Evolutionary conservation across 2,329 filamentous ascomycete genomes (phyloP).

Genomic region (Penicillium sp.): DNA sequence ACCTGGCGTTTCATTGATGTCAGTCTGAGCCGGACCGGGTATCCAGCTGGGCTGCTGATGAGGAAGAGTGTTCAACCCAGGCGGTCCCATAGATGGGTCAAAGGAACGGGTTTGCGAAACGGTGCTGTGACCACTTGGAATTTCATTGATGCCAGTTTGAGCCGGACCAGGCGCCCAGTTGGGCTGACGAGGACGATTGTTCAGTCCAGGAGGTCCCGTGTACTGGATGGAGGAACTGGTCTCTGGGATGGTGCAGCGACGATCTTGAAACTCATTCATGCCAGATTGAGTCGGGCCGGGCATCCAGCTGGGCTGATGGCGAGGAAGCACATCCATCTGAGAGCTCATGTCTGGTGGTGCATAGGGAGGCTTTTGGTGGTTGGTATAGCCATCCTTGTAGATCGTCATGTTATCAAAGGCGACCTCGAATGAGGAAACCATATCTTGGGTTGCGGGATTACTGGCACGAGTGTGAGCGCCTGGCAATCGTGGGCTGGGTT

Average conservation of each 20-base stretch:
- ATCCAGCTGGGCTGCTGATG: background rate
- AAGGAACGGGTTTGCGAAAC: too few relatives aligned
- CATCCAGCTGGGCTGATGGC: background rate
- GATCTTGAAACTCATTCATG: too few relatives aligned
- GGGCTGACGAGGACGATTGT: background rate
- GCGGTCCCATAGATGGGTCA: too few relatives aligned
- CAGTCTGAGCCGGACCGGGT: background rate
- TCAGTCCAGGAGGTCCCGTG: too few relatives aligned
- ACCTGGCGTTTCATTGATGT: too few relatives aligned
- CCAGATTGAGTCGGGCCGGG: background rate
- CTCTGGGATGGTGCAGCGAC: too few relatives aligned
- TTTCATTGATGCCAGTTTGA: too few relatives aligned
- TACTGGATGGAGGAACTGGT: too few relatives aligned
- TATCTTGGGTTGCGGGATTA: background rate
- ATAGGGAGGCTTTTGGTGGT: background rate
- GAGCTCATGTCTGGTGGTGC: background rate
- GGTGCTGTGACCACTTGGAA: too few relatives aligned
- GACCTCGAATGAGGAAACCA: background rate
- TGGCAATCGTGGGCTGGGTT: background rate
- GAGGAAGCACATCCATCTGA: background rate
- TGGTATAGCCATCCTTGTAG: constrained; percentile 3
- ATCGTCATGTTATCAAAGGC: background rate
- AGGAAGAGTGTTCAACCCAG: background rate
- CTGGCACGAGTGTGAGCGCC: background rate
- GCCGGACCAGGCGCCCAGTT: background rate